Conservation (phyloP, 257 asterid genomes). For the Solanum megistacrolobum region DNA sequence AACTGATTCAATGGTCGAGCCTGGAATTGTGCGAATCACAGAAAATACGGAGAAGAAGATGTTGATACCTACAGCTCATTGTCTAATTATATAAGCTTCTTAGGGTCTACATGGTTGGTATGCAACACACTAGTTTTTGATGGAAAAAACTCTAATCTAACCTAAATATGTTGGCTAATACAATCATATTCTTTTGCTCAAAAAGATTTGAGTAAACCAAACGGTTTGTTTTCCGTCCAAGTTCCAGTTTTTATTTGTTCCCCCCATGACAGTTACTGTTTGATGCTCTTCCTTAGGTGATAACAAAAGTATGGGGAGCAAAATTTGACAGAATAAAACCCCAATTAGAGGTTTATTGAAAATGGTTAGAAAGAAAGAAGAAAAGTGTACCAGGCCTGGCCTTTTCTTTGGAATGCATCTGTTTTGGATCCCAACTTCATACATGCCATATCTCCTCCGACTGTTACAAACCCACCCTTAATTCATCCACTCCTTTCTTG, state of each 20-base stretch:
- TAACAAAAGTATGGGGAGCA: background rate
- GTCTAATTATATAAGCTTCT: background rate
- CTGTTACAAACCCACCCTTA: conserved; percentile 5
- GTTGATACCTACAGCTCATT: background rate
- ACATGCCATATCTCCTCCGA: conserved; percentile 61
- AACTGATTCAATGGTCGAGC: background rate
- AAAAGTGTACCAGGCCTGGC: conserved; percentile 71
- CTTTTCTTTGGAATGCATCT: conserved; percentile 87
- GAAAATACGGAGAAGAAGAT: background rate
- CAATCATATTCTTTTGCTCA: background rate
- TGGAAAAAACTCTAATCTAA: background rate
- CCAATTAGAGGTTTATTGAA: background rate
- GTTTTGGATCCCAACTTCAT: conserved; percentile 92
- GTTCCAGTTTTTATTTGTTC: background rate
- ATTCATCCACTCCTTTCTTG: background rate
- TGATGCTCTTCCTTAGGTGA: background rate
- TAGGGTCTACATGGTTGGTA: background rate
- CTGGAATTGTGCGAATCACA: background rate
- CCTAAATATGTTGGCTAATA: background rate
- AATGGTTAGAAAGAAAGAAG: background rate
- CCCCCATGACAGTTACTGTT: background rate
- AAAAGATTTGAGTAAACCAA: background rate
- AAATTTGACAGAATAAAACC: too few relatives aligned
- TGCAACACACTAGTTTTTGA: background rate
- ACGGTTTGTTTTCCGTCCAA: background rate